Evolutionary conservation across 139 green algal genomes (phyloP), one percentile per base, ranked within the genome.

Genomic region (Klebsormidium nitens): DNA sequence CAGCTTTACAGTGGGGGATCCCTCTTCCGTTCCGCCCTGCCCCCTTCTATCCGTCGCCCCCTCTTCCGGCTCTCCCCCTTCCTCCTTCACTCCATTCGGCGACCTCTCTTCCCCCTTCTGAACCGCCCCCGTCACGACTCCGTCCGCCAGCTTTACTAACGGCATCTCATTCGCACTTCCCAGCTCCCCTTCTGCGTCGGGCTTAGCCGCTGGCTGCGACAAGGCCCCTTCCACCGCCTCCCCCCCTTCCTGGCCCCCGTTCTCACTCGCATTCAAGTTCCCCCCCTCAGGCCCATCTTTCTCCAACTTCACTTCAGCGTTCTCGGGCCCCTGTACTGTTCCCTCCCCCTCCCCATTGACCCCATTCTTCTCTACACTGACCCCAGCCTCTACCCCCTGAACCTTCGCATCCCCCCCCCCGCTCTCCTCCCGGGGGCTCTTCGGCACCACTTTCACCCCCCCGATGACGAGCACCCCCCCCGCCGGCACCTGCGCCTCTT

Each of bases 401-500:
- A n/a, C n/a, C n/a, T n/a, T n/a, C n/a, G n/a, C n/a, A n/a, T n/a
- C n/a, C n/a, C n/a, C n/a, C n/a, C n/a, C n/a, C n/a, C n/a, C n/a
- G n/a, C n/a, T n/a, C n/a, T n/a, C n/a, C n/a, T n/a, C n/a, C n/a
- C n/a, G n/a, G n/a, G n/a, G n/a, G n/a, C n/a, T n/a, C n/a, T n/a
- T n/a, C n/a, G 28, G 55, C 55, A 11, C 8, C 17, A 11, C 11
- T 11, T 8, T 8, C 8, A 11, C 14, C 55, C 28, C 8, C 55
- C 8, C 8, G 11, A 62, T 6, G 8, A 62, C 8, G 8, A 11
- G 55, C 36, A 68, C 37, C 8, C 8, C 8, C 26, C 8, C 8
- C 60, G 60, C 11, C 8, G 60, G 38, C 8, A 71, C 26, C 26
- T 60, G 29, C 3, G 66, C 35, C 26, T 71, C 63, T 59, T 8